Evolutionary conservation across 176 grass and related monocot species (phyloP).

Genomic region (Eleusine coracana): DNA sequence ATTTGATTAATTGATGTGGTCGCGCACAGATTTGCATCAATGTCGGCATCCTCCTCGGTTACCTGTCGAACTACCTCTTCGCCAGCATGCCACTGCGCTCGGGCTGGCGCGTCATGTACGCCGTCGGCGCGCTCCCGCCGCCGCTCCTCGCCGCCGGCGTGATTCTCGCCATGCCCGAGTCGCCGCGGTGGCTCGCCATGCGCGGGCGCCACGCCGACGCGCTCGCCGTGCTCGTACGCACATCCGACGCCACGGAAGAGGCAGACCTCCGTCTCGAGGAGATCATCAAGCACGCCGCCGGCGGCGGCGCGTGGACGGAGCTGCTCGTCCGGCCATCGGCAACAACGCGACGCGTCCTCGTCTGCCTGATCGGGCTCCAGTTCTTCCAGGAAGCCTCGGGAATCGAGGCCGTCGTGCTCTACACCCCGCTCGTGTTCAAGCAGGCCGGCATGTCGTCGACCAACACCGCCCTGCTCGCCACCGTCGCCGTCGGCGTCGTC

Average conservation of each 20-base stretch:
- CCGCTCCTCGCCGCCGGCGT: conserved; percentile 35
- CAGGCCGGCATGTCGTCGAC: conserved; percentile 38
- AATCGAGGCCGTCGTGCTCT: conserved; percentile 42
- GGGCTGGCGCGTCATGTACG: conserved; percentile 54
- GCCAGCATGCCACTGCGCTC: conserved; percentile 44
- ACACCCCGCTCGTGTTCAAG: conserved; percentile 43
- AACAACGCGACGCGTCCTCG: conserved; percentile 19
- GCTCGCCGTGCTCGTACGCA: conserved; percentile 34
- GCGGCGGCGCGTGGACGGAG: no score
- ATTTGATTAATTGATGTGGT: background rate
- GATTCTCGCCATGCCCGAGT: conserved; percentile 60
- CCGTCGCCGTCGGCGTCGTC: conserved; percentile 35
- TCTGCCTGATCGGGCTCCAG: conserved; percentile 4
- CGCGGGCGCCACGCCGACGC: conserved; percentile 39
- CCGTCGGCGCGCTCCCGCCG: conserved; percentile 20
- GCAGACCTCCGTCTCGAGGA: conserved; percentile 49
- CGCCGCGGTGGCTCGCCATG: conserved; percentile 72
- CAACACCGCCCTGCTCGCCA: conserved; percentile 24
- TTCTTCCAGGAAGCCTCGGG: conserved; percentile 48
- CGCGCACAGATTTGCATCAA: conserved; percentile 31
- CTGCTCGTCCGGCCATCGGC: no score
- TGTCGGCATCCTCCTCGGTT: conserved; percentile 40
- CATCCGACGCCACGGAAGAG: conserved; percentile 26
- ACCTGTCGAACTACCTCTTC: conserved; percentile 48
- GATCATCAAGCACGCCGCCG: conserved; percentile 41